Percentiles rank a stretch among this genome's conserved stretches.
Evolutionary conservation across 805 yeast genomes (phyloP).

Genomic region (Candida boleticola): DNA sequence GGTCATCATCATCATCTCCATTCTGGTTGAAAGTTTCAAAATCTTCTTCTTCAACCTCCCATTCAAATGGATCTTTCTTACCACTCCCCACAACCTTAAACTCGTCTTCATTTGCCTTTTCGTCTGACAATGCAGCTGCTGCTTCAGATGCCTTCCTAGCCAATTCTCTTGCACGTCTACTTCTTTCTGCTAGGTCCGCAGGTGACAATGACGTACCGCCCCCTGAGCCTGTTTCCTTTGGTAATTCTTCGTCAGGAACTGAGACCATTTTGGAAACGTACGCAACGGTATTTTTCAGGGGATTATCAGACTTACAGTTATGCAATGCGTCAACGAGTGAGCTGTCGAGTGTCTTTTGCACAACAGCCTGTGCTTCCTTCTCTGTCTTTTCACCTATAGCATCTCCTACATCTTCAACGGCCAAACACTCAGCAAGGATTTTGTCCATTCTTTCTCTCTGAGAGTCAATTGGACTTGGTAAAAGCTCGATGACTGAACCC

Average conservation of each 20-base stretch:
- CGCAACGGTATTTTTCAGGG: conserved; percentile 52
- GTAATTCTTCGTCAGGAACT: conserved; percentile 78
- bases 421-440: conserved; percentile 55
- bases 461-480: conserved; percentile 81
- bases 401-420: conserved; percentile 17
- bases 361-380: conserved; percentile 17
- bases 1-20: conserved; percentile 45
- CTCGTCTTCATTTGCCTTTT: conserved; percentile 19
- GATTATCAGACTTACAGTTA: conserved; percentile 65
- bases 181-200: conserved; percentile 62
- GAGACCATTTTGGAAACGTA: conserved; percentile 89
- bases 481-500: conserved; percentile 75
- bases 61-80: conserved; percentile 37
- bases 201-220: conserved; percentile 31
- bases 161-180: conserved; percentile 60
- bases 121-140: conserved; percentile 18
- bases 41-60: conserved; percentile 50
- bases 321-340: conserved; percentile 55
- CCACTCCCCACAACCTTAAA: conserved; percentile 22
- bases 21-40: conserved; percentile 26
- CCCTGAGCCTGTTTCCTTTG: conserved; percentile 46
- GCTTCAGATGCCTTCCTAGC: conserved; percentile 68
- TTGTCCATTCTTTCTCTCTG: conserved; percentile 71
- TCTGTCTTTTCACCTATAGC: not conserved
- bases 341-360: conserved; percentile 36